Base-by-base conservation (phyloP, 495 filamentous ascomycete genomes). In the Tuber indicum region DNA sequence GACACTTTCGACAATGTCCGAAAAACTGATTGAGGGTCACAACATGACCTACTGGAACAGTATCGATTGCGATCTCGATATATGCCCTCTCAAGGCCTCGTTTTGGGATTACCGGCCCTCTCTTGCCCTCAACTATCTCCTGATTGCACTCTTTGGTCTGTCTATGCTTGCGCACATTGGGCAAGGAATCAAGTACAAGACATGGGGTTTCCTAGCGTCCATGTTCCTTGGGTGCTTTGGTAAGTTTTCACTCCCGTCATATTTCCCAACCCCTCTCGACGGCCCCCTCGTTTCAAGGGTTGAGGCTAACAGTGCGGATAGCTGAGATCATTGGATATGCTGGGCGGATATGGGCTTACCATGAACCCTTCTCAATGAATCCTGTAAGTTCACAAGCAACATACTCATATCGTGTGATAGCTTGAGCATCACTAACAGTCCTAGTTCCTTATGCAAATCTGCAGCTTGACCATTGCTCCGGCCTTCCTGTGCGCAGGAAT, bases 401-500 rank as follows among this genome's bases (percentile, higher is more conserved):
- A 21, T 44, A 23, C 42, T 26, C 41, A 44, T 52, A 2, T 41
- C 39, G 39, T 41, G 4, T 41, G 39, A 41, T 14, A 16, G 39
- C 32, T 16, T 71, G 14, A 12, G 7, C n/a, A 43, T 72, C 21
- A 66, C 66, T 42, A 52, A 47, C 19, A 7, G 26, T 2, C 41
- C 39, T 79, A 82, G 76, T 88, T 88, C 82, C 76, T 87, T 52
- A 86, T 88, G 14, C 88, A 90, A 84, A 88, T 91, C 76, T 88
- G 88, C 83, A 85, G 84, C 78, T 84, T 92, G n/a, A 91, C 90
- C 32, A 88, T 92, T 74, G 91, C 84, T 10, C 91, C 91, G 4
- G 89, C 89, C 71, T 91, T 92, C 83, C 82, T 92, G 49, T 85
- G 88, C 43, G 91, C 88, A 3, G 89, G 87, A 76, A 88, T 92